Percentiles rank a stretch among this genome's conserved stretches.
These are phyloP conservation scores for Gigaspora rosea DNA, from an alignment of 192 early-diverging fungal species.

Conservation along the genomic window DNA sequence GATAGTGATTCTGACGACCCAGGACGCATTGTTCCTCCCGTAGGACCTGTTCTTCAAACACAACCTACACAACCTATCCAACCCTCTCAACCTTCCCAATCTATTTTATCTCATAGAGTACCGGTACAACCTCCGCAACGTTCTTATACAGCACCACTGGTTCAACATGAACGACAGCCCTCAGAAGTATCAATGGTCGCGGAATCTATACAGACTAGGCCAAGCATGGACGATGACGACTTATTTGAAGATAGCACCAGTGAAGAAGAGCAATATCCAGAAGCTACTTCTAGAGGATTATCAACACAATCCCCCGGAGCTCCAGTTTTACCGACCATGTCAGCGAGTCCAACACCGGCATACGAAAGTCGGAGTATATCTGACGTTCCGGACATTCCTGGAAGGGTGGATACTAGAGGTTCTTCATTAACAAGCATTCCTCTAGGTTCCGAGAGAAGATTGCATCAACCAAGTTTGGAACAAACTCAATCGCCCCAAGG, in stretches of 20 bases:
- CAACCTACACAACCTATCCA: not conserved
- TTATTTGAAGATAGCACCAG: slow-evolving; percentile 28
- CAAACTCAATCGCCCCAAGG: not conserved
- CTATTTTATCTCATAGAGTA: not conserved
- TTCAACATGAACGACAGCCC: not conserved
- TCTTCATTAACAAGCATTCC: slow-evolving; percentile 6
- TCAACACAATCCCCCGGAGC: not conserved
- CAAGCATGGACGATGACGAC: slow-evolving; percentile 23
- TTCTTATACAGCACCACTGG: slow-evolving; percentile 8
- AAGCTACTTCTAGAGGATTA: not conserved
- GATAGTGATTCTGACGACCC: slow-evolving; percentile 30
- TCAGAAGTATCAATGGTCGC: slow-evolving; percentile 27
- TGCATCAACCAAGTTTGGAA: not conserved
- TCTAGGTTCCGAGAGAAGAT: not conserved
- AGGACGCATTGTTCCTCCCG: not conserved
- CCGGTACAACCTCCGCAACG: slow-evolving; percentile 11
- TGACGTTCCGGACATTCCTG: not conserved
- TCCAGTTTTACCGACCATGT: not conserved
- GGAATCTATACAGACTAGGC: slow-evolving; percentile 32
- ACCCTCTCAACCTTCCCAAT: not conserved
- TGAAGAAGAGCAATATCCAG: slow-evolving; percentile 21
- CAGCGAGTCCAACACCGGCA: slow-evolving; percentile 2
- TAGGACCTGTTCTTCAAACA: not conserved
- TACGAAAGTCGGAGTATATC: not conserved
- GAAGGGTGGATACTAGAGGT: not conserved